Base-by-base conservation (phyloP, 345 rosid genomes). In the Gossypium bickii region DNA sequence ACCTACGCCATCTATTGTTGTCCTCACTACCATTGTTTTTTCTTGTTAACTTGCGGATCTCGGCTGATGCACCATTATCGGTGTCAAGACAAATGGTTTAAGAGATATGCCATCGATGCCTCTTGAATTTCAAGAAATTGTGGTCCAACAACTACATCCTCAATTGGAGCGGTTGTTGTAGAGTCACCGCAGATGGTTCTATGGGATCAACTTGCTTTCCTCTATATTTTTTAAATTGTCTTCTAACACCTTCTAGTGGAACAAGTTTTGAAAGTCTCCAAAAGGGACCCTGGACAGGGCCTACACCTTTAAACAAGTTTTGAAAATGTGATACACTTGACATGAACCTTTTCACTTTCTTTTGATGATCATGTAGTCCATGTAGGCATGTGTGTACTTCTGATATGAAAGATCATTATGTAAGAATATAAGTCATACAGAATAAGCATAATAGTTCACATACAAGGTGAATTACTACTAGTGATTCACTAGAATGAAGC, bases 51-150 rank as follows among this genome's bases (percentile, higher is more conserved):
- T 83, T 88, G 75, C 89, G 66, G 67, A 69, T 72, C 86, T 79
- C 44, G 55, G 78, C 87, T 62, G 58, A 25, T 76, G 77, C 76
- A 55, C 74, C 80, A 58, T 77, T 81, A 67, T 76, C 82, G 25
- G 74, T 56, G 60, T 86, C 85, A 78, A n/a, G n/a, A 90, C 75
- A 77, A 94, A 71, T 61, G 97, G 97, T 83, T 88, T 92, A 68
- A 94, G 93, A 79, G 97, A 92, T 78, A 94, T 85, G 61, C 97
- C 97, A 87, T 94, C 97, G 71, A 87, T 87, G 78, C 95, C 84
- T 94, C 98, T 78, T 91, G 95, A 78, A 94, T 94, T 83, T 94
- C 97, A 81, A 94, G 95, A 81, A 89, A 90, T 73, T 87, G 91
- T 44, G 97, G 91, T 82, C 79, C 97, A 78, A 83, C 83, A 80